phyloP scores from a whole-genome alignment of 208 protist genomes.

The Balamuthia mandrillaris region DNA sequence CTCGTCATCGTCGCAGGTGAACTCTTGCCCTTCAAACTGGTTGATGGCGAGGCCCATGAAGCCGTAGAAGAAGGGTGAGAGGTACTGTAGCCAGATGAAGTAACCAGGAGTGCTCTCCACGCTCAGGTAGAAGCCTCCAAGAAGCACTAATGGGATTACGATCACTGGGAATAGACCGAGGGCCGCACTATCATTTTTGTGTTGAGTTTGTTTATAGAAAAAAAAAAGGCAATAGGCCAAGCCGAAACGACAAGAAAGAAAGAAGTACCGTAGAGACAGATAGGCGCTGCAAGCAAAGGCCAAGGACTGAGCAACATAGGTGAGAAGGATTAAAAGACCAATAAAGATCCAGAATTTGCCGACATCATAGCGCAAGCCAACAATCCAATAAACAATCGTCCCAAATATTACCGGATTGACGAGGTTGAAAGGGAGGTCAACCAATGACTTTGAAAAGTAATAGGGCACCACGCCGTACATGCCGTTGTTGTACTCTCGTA shows the following conservation, averaged over 20 bases:
- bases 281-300: slow-evolving; percentile 39
- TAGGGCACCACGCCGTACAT: slow-evolving; percentile 46
- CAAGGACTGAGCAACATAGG: slow-evolving; percentile 29
- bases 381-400: background rate
- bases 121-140: slow-evolving; percentile 36
- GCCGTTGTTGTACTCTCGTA: slow-evolving; percentile 42
- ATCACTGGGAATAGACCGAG: slow-evolving; percentile 14
- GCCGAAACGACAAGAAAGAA: no score
- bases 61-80: slow-evolving; percentile 46
- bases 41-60: slow-evolving; percentile 36
- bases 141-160: slow-evolving; percentile 35
- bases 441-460: slow-evolving; percentile 46
- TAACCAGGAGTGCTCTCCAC: slow-evolving; percentile 25
- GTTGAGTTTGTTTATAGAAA: no score
- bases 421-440: background rate
- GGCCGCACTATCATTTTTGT: no score
- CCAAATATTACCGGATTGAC: background rate
- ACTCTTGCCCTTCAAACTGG: background rate
- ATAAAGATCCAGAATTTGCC: slow-evolving; percentile 1
- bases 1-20: slow-evolving; percentile 25
- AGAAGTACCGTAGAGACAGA: no score
- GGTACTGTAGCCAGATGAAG: slow-evolving; percentile 43
- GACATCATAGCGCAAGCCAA: background rate
- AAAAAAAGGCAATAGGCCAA: no score
- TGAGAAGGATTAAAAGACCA: background rate